Conservation (phyloP, 1,139 yeast genomes). For the Schwanniomyces etchellsii region DNA sequence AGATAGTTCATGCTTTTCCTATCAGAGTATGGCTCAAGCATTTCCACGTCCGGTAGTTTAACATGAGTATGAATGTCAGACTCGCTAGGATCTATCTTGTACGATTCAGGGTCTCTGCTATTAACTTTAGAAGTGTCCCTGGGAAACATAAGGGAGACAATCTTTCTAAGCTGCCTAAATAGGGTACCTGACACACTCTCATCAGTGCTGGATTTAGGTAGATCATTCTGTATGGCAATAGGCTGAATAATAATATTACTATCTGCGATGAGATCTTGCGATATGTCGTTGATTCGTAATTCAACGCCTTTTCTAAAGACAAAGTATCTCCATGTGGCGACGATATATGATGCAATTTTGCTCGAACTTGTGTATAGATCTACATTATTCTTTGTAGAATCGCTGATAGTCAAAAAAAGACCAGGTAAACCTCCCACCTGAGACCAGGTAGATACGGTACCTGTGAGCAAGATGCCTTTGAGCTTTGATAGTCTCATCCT, state of each 20-base stretch:
- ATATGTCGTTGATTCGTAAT: slow-evolving; percentile 38
- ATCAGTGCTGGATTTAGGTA: neutral
- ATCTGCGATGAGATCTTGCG: slow-evolving; percentile 39
- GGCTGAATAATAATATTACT: slow-evolving; percentile 50
- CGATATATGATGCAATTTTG: slow-evolving; percentile 44
- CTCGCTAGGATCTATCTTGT: slow-evolving; percentile 35
- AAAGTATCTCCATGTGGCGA: slow-evolving; percentile 82
- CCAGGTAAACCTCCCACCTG: slow-evolving; percentile 90
- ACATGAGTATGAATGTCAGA: slow-evolving; percentile 41
- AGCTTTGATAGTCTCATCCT: slow-evolving; percentile 51
- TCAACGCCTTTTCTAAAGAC: slow-evolving; percentile 78
- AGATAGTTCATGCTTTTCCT: slow-evolving; percentile 50
- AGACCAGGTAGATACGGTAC: slow-evolving; percentile 60
- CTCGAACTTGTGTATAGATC: slow-evolving; percentile 34
- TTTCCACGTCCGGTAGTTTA: slow-evolving; percentile 20
- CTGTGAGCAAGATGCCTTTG: slow-evolving; percentile 68
- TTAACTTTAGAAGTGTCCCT: slow-evolving; percentile 33
- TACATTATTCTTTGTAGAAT: slow-evolving; percentile 57
- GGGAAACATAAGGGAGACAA: slow-evolving; percentile 47
- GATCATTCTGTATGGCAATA: slow-evolving; percentile 25
- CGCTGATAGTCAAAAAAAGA: slow-evolving; percentile 75
- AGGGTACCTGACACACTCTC: slow-evolving; percentile 5
- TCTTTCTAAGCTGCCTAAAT: slow-evolving; percentile 22
- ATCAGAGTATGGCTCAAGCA: slow-evolving; percentile 10
- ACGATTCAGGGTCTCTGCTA: slow-evolving; percentile 30